These are phyloP conservation scores for Rhizoctonia solani DNA, from an alignment of 1,284 basidiomycete genomes.

Conservation along the genomic window DNA sequence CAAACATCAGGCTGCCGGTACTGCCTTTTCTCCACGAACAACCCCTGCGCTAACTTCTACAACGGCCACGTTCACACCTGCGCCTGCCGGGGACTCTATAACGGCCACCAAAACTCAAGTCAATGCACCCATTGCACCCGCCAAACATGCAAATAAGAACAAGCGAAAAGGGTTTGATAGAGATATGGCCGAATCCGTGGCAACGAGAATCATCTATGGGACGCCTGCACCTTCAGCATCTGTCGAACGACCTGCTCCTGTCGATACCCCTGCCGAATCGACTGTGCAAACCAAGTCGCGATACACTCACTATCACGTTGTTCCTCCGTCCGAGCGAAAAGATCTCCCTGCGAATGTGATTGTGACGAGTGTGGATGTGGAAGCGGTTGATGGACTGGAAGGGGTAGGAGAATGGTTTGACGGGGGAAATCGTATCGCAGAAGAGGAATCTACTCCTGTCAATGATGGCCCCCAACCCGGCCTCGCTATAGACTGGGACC, in stretches of 20 bases:
- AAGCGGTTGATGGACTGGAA: slow-evolving; percentile 49
- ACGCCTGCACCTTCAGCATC: slow-evolving; percentile 36
- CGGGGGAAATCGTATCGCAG: slow-evolving; percentile 22
- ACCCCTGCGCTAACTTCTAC: slow-evolving; percentile 34
- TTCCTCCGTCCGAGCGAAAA: slow-evolving; percentile 68
- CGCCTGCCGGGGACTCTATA: background rate
- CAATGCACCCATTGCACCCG: slow-evolving; percentile 13
- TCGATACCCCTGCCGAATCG: slow-evolving; percentile 32
- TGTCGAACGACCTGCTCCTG: slow-evolving; percentile 5
- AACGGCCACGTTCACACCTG: slow-evolving; percentile 5
- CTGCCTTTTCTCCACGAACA: background rate
- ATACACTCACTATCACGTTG: slow-evolving; percentile 45
- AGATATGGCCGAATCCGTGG: slow-evolving; percentile 51
- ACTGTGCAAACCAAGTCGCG: slow-evolving; percentile 38
- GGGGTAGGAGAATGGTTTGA: slow-evolving; percentile 35
- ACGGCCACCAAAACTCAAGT: background rate
- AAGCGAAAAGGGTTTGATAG: slow-evolving; percentile 31
- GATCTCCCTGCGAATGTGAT: slow-evolving; percentile 64
- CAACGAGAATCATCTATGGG: slow-evolving; percentile 64
- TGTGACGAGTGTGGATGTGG: slow-evolving; percentile 69
- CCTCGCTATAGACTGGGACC: slow-evolving; percentile 48
- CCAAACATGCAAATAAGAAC: slow-evolving; percentile 35
- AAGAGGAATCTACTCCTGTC: slow-evolving; percentile 26
- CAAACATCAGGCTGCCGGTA: slow-evolving; percentile 43
- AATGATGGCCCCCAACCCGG: background rate